Evolutionary conservation across 805 yeast species (phyloP).

Genomic region (Phaffomyces antillensis): DNA sequence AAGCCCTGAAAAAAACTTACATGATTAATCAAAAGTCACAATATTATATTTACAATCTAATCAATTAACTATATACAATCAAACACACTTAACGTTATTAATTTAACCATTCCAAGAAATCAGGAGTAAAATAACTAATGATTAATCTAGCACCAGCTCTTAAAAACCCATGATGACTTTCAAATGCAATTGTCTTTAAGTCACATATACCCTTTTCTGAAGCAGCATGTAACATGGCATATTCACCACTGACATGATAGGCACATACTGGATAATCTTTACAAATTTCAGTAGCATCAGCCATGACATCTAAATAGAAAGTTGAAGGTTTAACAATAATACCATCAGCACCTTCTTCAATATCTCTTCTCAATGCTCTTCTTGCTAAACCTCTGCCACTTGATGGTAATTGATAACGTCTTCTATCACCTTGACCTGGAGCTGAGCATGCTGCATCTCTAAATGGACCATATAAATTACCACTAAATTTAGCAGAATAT

Average conservation of each 20-base stretch:
- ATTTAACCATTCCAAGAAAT: conserved; percentile 86
- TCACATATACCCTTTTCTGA: conserved; percentile 93
- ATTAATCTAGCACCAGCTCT: conserved; percentile 94
- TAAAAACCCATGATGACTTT: conserved; percentile 82
- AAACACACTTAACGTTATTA: background rate
- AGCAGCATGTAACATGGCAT: conserved; percentile 96
- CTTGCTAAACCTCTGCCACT: conserved; percentile 93
- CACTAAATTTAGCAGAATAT: conserved; percentile 90
- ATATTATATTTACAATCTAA: too few species aligned
- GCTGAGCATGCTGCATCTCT: conserved; percentile 94
- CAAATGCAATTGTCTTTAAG: conserved; percentile 69
- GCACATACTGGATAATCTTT: conserved; percentile 85
- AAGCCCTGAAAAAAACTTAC: too few species aligned
- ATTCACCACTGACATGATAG: conserved; percentile 96
- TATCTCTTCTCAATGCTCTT: conserved; percentile 80
- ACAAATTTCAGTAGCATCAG: conserved; percentile 81
- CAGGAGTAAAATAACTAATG: conserved; percentile 92
- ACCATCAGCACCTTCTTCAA: conserved; percentile 92
- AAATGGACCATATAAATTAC: conserved; percentile 92
- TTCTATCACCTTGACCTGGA: conserved; percentile 88
- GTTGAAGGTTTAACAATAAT: conserved; percentile 94
- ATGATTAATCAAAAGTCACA: too few species aligned
- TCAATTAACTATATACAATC: background rate
- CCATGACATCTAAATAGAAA: conserved; percentile 84
- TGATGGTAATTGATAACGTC: conserved; percentile 86